These are phyloP conservation scores for Schizosaccharomyces osmophilus DNA, from an alignment of 805 yeast species.

Conservation along the genomic window DNA sequence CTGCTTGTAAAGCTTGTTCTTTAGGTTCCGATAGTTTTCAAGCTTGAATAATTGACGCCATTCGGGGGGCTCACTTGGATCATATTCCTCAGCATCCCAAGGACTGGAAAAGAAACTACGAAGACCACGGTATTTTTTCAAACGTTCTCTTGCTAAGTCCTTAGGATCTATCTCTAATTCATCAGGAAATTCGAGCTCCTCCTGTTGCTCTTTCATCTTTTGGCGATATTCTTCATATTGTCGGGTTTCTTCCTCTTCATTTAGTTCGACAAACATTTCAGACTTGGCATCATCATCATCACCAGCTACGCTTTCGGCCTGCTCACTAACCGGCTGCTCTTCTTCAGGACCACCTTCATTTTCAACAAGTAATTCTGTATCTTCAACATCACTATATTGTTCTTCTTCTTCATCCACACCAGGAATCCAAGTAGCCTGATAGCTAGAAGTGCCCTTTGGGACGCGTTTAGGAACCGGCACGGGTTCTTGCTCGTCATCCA, in stretches of 20 bases:
- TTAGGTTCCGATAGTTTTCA: constrained; percentile 52
- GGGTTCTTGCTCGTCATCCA: constrained; percentile 16
- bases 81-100: constrained; percentile 76
- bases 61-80: constrained; percentile 47
- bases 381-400: constrained; percentile 8
- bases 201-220: constrained; percentile 32
- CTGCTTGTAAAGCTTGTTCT: constrained; percentile 41
- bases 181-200: constrained; percentile 78
- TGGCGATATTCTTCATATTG: constrained; percentile 43
- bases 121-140: constrained; percentile 64
- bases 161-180: constrained; percentile 66
- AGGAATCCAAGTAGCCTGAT: constrained; percentile 49
- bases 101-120: constrained; percentile 53
- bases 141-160: constrained; percentile 50
- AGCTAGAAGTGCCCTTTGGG: constrained; percentile 53
- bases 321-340: constrained; percentile 6
- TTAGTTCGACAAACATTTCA: constrained; percentile 46
- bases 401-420: constrained; percentile 17
- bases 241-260: constrained; percentile 60
- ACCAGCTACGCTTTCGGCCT: neutral
- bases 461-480: constrained; percentile 16
- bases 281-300: constrained; percentile 5
- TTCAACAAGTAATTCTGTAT: constrained; percentile 11
- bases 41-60: constrained; percentile 58
- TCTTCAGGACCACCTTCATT: constrained; percentile 13